Base-by-base conservation (phyloP, 2,329 filamentous ascomycete species). In the Trichoderma sp. region DNA sequence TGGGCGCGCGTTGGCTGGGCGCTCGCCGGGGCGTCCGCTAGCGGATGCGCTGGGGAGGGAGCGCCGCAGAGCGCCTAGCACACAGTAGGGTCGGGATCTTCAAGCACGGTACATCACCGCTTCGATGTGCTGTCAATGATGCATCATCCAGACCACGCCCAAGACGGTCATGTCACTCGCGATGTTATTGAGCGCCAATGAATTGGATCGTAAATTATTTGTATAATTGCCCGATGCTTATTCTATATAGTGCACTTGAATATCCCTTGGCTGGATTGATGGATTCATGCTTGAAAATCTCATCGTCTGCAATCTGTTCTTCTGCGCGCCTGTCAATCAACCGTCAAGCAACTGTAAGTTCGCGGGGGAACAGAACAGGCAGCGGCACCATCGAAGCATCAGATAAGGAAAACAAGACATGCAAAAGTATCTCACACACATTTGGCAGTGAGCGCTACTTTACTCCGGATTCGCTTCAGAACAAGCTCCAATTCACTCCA, bases 91-190 rank as follows among this genome's bases (percentile, higher is more conserved):
- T 28, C 9, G 52, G 30, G 15, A 10, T 26, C 47, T 62, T 12
- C 28, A 15, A 12, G 2, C 41, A 64, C 62, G 28, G 62, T 64
- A n/a, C 45, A 64, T 57, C 52, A 64, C 61, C 54, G 62, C 62
- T 43, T 44, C 45, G 21, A n/a, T 43, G 28, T 52, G 26, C 30
- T 26, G 62, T 59, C 44, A 52, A 52, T 55, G 54, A 41, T 43
- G 62, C 62, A 58, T 51, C 62, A 26, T 51, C 47, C 19, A 21
- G 26, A 7, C 10, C 24, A 43, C 44, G 47, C 30, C 10, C 3
- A 44, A 14, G 58, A 43, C 47, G 58, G 47, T 44, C 21, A 50
- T 26, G 45, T 34, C 30, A 47, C 19, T 41, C 34, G 34, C 34
- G 34, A 14, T 14, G 34, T 39, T 39, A 39, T 39, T 39, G 34